These are phyloP conservation scores for Colletotrichum sp. DNA, from an alignment of 2,329 filamentous ascomycete genomes.

Conservation along the genomic window DNA sequence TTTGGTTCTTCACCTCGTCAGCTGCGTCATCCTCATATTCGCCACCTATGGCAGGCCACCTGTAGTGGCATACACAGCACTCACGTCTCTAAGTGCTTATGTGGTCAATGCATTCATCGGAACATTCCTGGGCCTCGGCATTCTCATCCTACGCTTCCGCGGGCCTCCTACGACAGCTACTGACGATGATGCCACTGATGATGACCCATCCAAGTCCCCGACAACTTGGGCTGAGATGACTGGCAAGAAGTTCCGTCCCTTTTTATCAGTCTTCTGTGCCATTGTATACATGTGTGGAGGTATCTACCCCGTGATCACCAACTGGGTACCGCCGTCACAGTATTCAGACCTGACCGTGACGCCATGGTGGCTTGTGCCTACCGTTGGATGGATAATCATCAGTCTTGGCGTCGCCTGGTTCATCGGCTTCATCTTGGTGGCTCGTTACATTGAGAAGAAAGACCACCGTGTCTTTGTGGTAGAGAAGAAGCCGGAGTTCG, in stretches of 20 bases:
- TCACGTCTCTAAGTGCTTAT: constrained; percentile 37
- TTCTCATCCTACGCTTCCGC: constrained; percentile 37
- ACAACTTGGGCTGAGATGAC: constrained; percentile 36
- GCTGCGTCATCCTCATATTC: constrained; percentile 38
- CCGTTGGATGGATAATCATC: constrained; percentile 35
- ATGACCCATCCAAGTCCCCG: constrained; percentile 15
- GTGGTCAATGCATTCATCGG: constrained; percentile 40
- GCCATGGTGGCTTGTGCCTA: constrained; percentile 36
- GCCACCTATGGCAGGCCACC: constrained; percentile 33
- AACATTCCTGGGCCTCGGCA: constrained; percentile 36
- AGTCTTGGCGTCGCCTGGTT: constrained; percentile 34
- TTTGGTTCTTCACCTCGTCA: constrained; percentile 36
- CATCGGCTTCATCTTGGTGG: constrained; percentile 36
- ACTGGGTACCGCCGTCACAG: constrained; percentile 32
- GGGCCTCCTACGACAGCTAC: constrained; percentile 32
- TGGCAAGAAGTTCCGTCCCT: constrained; percentile 32
- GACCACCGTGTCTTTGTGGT: constrained; percentile 36
- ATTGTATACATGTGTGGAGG: constrained; percentile 34
- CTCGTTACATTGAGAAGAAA: constrained; percentile 31
- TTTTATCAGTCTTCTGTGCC: constrained; percentile 34
- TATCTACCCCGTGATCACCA: constrained; percentile 35
- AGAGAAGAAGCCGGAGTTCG: constrained; percentile 39
- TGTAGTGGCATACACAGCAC: constrained; percentile 32
- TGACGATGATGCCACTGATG: not conserved
- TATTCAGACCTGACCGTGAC: not conserved